Percentiles rank a stretch among this genome's conserved stretches.
Conservation (phyloP, 345 rosid species). For the Barbarea vulgaris region DNA sequence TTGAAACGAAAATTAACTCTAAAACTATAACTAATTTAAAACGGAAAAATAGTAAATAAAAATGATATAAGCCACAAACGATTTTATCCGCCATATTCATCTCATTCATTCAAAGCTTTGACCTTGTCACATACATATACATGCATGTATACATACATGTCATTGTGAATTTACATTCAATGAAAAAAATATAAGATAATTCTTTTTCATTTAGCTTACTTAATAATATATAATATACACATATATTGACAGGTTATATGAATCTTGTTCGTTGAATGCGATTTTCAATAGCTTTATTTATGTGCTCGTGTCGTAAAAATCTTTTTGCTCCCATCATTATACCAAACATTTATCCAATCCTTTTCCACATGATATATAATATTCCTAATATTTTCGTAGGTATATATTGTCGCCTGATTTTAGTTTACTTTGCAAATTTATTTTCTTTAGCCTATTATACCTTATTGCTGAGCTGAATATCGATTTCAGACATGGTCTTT, state of each 20-base stretch:
- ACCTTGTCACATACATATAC: too few relatives aligned
- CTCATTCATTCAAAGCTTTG: too few relatives aligned
- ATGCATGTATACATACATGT: too few relatives aligned
- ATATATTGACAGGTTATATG: background rate
- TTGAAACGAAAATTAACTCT: too few relatives aligned
- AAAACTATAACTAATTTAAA: too few relatives aligned
- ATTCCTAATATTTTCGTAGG: constrained; percentile 20
- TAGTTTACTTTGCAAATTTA: background rate
- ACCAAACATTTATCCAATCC: background rate
- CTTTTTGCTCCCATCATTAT: background rate
- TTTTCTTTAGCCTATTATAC: background rate
- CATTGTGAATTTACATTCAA: too few relatives aligned
- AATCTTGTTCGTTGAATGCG: constrained; percentile 3
- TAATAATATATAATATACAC: too few relatives aligned
- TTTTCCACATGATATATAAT: constrained; percentile 11
- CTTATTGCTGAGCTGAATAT: constrained; percentile 2
- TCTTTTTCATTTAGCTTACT: too few relatives aligned
- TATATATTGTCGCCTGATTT: constrained; percentile 20
- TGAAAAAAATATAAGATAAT: too few relatives aligned
- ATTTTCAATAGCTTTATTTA: background rate
- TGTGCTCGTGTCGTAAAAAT: constrained; percentile 8
- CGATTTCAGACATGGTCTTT: background rate
- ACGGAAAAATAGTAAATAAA: too few relatives aligned
- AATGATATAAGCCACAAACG: too few relatives aligned
- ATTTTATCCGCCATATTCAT: too few relatives aligned